Base-by-base conservation (phyloP, 2,329 filamentous ascomycete species). In the Colletotrichum theobromicola region DNA sequence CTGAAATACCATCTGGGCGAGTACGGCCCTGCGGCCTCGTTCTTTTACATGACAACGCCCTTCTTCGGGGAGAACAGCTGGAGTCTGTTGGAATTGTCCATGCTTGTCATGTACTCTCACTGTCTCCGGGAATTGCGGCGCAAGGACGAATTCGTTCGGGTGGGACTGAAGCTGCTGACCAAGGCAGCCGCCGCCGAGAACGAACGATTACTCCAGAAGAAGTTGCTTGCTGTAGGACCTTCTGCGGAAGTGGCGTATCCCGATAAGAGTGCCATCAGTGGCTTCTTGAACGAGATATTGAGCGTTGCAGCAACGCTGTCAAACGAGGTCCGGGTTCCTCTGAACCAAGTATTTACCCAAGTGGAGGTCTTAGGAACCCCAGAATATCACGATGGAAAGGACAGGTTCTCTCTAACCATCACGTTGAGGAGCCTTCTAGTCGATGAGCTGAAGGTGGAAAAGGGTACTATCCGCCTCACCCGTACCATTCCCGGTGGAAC, bases 41-140 rank as follows among this genome's bases (percentile, higher is more conserved):
- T 94, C 79, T 97, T 99, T 79, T 90, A 93, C 79, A 90, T 92
- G 60, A 92, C 97, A 57, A 93, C 94, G 1, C 93, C 93, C 0
- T 94, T 94, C 76, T 98, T 97, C 78, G 93, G 93, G 0, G 91
- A 93, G 71, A 92, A 90, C 71, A 91, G 93, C 60, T 98, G 97
- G 96, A 92, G 90, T 67, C 86, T 93, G 1, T 87, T 98, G 15
- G 95, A 98, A 80, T 87, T 95, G 5, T 93, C 93, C 1, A 94
- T 98, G 90, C 88, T 98, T 7, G 91, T 94, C 77, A 93, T 98
- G 88, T 97, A 98, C 81, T 91, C 94, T 1, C 90, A 91, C 63
- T 98, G 96, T 82, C 88, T 99, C 32, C 93, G 94, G 77, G 90
- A 94, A 78, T 89, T 98, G 32, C 88, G 93, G 63, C 91, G 92